Evolutionary conservation across 140 eudicot genomes (phyloP), one percentile per base, ranked within the genome.

Genomic region (Bidens hawaiensis): DNA sequence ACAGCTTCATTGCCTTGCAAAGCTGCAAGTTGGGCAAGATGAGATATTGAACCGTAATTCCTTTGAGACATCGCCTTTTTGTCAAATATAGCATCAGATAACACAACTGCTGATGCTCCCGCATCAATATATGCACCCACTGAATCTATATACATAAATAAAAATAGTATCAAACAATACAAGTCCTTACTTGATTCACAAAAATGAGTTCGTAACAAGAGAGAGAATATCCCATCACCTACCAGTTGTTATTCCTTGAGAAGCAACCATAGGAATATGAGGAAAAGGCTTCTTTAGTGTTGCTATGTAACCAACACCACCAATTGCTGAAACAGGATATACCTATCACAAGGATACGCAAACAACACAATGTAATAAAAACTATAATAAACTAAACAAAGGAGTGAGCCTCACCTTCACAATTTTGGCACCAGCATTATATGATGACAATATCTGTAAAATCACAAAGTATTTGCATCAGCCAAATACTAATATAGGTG

Each of bases 61-160:
- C 76, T 72, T 69, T 82, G 81, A 67, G 67, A 59, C 81, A 91
- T 78, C 18, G 98, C 95, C 72, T 82, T 77, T 81, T 82, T 87
- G 21, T 80, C 83, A 64, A 91, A 91, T 62, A 91, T 91, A 68
- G 96, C 96, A 82, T 91, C 93, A 41, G 98, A 91, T 45, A 91
- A 49, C 65, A 91, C 87, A 65, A 91, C 95, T 52, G 94, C 41
- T 47, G 97, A 72, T 78, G 94, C 97, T 71, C 97, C 97, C 23
- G 28, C 50, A 69, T 70, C 75, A 73, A 90, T 82, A 48, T 87
- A 90, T 17, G 71, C 78, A 0, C 82, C 81, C 16, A 86, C 48
- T 26, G 68, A 76, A 77, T 74, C 95, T 89, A 69, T 58, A 30
- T 28, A n/a, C 27, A 26, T 12, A 15, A 15, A 10, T 12, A 27